Evolutionary conservation across 495 filamentous ascomycete species (phyloP).

Genomic region (Parathielavia hyrcaniae): DNA sequence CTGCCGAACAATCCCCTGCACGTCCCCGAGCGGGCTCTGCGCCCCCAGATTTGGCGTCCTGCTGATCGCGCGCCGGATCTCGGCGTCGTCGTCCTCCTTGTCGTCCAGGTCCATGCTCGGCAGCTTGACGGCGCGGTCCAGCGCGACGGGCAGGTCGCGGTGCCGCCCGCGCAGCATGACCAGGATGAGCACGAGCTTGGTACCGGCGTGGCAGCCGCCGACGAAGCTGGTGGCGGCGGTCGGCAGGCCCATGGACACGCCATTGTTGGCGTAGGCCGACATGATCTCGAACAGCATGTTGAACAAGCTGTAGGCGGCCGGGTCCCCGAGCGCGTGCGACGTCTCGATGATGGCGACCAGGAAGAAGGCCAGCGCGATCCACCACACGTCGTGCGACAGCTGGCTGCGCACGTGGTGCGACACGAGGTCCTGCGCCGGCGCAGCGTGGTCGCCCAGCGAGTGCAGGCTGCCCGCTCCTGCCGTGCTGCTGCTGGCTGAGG

Average conservation of each 20-base stretch:
- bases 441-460: neutral
- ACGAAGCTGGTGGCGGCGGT: conserved; percentile 63
- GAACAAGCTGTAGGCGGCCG: conserved; percentile 68
- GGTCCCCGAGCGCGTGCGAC: conserved; percentile 56
- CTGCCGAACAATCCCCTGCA: neutral
- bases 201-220: conserved; percentile 62
- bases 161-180: conserved; percentile 77
- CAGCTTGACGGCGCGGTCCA: conserved; percentile 73
- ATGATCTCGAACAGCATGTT: conserved; percentile 84
- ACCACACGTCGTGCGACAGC: conserved; percentile 83
- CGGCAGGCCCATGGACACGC: conserved; percentile 67
- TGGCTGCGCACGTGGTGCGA: conserved; percentile 45
- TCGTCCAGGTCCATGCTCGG: conserved; percentile 53
- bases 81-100: conserved; percentile 42
- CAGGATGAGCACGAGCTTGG: conserved; percentile 74
- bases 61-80: conserved; percentile 36
- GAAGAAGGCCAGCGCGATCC: conserved; percentile 66
- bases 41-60: conserved; percentile 4
- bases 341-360: conserved; percentile 72
- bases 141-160: conserved; percentile 72
- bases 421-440: neutral
- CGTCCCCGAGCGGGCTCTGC: neutral
- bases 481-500: conserved; percentile 9
- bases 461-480: neutral
- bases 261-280: conserved; percentile 76